Percentiles rank a stretch among this genome's conserved stretches.
phyloP scores from a whole-genome alignment of 176 grass and related monocot species.

The Metroxylon sagu region DNA sequence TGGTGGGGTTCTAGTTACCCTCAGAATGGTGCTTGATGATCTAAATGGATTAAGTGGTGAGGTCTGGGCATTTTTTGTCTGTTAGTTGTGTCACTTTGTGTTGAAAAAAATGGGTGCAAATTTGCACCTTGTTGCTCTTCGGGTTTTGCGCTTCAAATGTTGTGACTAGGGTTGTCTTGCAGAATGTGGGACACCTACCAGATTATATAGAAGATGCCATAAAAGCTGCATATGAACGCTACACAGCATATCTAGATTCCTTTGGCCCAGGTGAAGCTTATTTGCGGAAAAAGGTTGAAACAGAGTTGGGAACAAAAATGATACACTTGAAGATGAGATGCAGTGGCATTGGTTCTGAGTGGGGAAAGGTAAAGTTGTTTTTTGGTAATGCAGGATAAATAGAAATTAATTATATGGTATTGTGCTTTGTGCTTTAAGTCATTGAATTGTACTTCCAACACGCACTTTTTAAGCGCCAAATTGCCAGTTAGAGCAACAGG shows the following conservation, averaged over 20 bases:
- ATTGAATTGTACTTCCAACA: too few relatives aligned
- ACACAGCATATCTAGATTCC: constrained; percentile 73
- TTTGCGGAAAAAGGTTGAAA: constrained; percentile 86
- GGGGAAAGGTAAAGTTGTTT: constrained; percentile 55
- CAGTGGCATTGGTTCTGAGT: constrained; percentile 80
- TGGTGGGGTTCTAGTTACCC: constrained; percentile 52
- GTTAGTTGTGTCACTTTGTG: neutral
- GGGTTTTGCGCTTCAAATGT: neutral
- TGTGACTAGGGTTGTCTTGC: constrained; percentile 17
- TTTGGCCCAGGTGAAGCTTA: constrained; percentile 65
- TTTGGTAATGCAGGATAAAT: neutral
- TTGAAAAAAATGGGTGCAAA: too few relatives aligned
- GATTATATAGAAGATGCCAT: constrained; percentile 80
- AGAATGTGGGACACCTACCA: constrained; percentile 81
- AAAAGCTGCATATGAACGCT: constrained; percentile 65
- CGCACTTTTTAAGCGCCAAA: too few relatives aligned
- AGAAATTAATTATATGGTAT: too few relatives aligned
- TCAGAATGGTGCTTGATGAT: constrained; percentile 94
- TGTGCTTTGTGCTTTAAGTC: too few relatives aligned
- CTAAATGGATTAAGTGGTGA: constrained; percentile 67
- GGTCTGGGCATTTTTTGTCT: constrained; percentile 36
- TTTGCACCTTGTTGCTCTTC: too few relatives aligned
- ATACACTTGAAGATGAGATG: constrained; percentile 99
- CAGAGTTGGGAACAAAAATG: constrained; percentile 90
- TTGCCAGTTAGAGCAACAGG: too few relatives aligned